A percentile compares a stretch with the other conserved stretches of the same genome.
Conservation (phyloP, 2,329 filamentous ascomycete genomes). For the Magnaporthiopsis rhizophila region DNA sequence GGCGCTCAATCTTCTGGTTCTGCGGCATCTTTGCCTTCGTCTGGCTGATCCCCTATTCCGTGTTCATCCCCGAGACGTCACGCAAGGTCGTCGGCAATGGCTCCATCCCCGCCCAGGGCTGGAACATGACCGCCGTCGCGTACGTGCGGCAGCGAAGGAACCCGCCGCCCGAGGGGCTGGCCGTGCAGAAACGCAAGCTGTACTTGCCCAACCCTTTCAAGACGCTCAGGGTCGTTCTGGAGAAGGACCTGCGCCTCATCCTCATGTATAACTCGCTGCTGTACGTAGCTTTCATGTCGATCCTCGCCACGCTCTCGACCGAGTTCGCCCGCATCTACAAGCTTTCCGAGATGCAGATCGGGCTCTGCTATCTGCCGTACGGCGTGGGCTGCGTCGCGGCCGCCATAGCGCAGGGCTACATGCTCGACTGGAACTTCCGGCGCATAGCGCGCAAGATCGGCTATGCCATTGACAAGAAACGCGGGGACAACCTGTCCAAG, state of each 20-base stretch:
- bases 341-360: constrained; percentile 42
- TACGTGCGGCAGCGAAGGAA: constrained; percentile 31
- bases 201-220: constrained; percentile 50
- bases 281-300: constrained; percentile 48
- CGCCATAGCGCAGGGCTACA: constrained; percentile 46
- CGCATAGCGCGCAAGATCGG: constrained; percentile 55
- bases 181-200: constrained; percentile 31
- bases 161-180: constrained; percentile 20
- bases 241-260: constrained; percentile 50
- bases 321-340: constrained; percentile 43
- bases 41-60: constrained; percentile 44
- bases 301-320: constrained; percentile 44
- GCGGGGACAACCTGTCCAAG: constrained; percentile 40
- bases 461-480: constrained; percentile 51
- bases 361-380: constrained; percentile 47
- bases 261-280: constrained; percentile 44
- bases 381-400: constrained; percentile 41
- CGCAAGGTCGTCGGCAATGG: constrained; percentile 55
- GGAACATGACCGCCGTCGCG: constrained; percentile 51
- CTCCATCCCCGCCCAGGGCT: constrained; percentile 47
- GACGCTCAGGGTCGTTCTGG: constrained; percentile 42
- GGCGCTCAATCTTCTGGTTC: constrained; percentile 65
- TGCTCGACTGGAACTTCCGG: constrained; percentile 62
- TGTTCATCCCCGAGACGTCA: constrained; percentile 52
- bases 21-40: constrained; percentile 44